These are phyloP conservation scores for Eucalyptus melliodora DNA, from an alignment of 345 rosid genomes.

Conservation along the genomic window DNA sequence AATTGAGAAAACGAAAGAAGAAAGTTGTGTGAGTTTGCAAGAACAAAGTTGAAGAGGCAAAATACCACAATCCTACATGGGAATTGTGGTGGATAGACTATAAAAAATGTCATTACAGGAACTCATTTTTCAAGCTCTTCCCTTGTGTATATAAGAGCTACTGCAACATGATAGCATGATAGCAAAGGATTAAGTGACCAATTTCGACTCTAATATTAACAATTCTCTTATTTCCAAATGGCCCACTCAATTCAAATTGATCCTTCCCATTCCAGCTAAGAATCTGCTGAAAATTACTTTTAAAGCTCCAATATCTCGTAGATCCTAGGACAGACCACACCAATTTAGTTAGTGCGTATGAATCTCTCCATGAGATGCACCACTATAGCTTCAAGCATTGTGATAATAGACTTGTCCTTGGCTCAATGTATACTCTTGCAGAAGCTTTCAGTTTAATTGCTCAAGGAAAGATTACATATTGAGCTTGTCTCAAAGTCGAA, in stretches of 20 bases:
- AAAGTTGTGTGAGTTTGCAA: neutral
- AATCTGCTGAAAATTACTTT: neutral
- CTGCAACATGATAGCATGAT: no score
- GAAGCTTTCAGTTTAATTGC: neutral
- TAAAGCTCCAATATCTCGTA: neutral
- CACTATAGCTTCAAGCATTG: neutral
- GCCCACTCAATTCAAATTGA: neutral
- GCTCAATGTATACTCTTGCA: neutral
- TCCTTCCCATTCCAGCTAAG: neutral
- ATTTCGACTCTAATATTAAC: neutral
- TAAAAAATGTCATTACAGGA: rapidly evolving
- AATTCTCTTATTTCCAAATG: neutral
- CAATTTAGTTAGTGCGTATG: neutral
- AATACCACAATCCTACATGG: neutral
- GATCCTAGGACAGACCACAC: neutral
- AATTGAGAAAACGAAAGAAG: neutral
- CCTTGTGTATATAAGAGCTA: neutral
- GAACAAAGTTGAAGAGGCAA: neutral
- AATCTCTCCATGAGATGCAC: neutral
- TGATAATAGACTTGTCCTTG: neutral
- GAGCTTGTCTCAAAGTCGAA: neutral
- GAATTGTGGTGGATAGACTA: neutral
- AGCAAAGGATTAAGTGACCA: neutral
- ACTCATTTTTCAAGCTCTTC: neutral
- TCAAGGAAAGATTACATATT: neutral